phyloP scores from a whole-genome alignment of 2,329 filamentous ascomycete genomes.

The Clonostachys byssicola region DNA sequence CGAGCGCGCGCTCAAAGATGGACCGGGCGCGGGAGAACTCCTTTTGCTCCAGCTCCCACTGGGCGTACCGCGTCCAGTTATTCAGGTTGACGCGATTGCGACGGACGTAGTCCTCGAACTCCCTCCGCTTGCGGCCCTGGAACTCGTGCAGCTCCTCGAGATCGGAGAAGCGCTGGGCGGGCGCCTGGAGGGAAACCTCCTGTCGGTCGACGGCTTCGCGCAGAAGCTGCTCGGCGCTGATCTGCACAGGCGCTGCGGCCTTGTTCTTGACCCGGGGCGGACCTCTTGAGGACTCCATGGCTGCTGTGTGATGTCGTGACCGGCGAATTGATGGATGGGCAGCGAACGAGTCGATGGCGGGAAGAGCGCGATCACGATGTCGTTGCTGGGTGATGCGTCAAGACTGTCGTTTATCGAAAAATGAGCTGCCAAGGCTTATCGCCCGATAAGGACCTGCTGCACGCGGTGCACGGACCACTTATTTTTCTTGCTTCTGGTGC shows the following conservation, averaged over 20 bases:
- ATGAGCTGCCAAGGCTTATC: background rate
- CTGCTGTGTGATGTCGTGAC: slow-evolving; percentile 15
- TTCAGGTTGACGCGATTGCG: slow-evolving; percentile 94
- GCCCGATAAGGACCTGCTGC: slow-evolving; percentile 2
- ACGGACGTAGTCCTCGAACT: slow-evolving; percentile 96
- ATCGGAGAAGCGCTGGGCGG: slow-evolving; percentile 91
- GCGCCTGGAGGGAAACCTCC: slow-evolving; percentile 81
- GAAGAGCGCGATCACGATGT: background rate
- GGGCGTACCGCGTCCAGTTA: slow-evolving; percentile 97
- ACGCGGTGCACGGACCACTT: background rate
- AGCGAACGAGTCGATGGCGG: background rate
- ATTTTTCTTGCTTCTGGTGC: background rate
- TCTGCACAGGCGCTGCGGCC: slow-evolving; percentile 84
- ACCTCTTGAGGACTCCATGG: slow-evolving; percentile 86
- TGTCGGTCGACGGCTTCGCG: slow-evolving; percentile 96
- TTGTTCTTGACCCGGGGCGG: slow-evolving; percentile 99
- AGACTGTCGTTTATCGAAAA: background rate
- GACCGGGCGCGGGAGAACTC: slow-evolving; percentile 89
- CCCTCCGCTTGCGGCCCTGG: slow-evolving; percentile 91
- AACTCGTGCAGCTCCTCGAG: slow-evolving; percentile 97
- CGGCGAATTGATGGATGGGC: too few relatives aligned
- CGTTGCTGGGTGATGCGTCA: background rate
- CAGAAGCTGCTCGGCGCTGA: slow-evolving; percentile 94
- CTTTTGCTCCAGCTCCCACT: slow-evolving; percentile 97
- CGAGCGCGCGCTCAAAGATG: slow-evolving; percentile 91